phyloP scores from a whole-genome alignment of 2,329 filamentous ascomycete genomes.

The Microdochium bolleyi region DNA sequence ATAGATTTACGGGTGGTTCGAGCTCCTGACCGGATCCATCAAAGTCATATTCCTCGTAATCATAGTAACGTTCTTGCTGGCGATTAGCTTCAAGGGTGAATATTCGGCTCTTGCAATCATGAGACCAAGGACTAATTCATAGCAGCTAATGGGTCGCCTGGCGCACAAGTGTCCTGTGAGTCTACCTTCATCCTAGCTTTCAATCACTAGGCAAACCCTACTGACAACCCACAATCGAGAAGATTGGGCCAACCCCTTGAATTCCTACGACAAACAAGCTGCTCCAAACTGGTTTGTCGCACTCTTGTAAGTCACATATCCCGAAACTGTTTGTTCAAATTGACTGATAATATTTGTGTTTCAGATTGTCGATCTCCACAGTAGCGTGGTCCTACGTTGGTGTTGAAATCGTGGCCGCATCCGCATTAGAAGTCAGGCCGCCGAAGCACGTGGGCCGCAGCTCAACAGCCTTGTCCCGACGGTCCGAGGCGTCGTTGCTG shows the following conservation, averaged over 20 bases:
- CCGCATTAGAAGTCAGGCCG: conserved; percentile 20
- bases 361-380: conserved; percentile 18
- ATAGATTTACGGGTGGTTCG: conserved; percentile 19
- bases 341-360: not conserved
- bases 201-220: no score
- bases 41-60: conserved; percentile 16
- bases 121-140: not conserved
- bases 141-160: not conserved
- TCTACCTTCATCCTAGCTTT: not conserved
- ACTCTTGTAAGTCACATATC: conserved; percentile 14
- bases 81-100: conserved; percentile 7
- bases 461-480: conserved; percentile 3
- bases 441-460: conserved; percentile 8
- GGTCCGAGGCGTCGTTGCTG: conserved; percentile 6
- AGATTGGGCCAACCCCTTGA: conserved; percentile 7
- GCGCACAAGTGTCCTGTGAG: not conserved
- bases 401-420: conserved; percentile 22
- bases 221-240: no score
- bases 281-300: conserved; percentile 13
- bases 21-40: conserved; percentile 13
- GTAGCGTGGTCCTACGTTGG: conserved; percentile 23
- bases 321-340: no score
- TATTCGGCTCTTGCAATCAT: not conserved
- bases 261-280: conserved; percentile 9
- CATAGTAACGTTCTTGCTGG: conserved; percentile 12